Percentiles rank a stretch among this genome's conserved stretches.
Conservation (phyloP, 1,139 yeast species). For the Martiniozyma asiatica region DNA sequence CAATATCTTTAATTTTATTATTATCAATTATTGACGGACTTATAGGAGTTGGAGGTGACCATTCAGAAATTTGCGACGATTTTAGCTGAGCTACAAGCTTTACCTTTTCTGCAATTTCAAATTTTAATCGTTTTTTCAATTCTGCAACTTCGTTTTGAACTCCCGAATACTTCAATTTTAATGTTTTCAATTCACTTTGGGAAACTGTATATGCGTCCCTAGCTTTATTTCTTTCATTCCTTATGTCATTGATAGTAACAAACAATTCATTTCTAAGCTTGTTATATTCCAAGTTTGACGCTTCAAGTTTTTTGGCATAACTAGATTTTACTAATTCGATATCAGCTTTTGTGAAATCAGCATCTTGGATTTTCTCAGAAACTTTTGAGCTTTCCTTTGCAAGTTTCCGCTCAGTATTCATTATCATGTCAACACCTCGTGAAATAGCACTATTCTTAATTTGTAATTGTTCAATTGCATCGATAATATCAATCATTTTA, state of each 20-base stretch:
- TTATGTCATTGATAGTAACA: constrained; percentile 1
- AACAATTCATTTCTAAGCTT: constrained; percentile 2
- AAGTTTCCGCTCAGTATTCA: constrained; percentile 1
- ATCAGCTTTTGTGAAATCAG: constrained; percentile 11
- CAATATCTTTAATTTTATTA: constrained; percentile 1
- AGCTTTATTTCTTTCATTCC: constrained; percentile 3
- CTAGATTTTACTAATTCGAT: constrained; percentile 9
- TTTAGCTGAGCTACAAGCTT: not conserved
- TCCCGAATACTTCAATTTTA: not conserved
- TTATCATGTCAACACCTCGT: constrained; percentile 2
- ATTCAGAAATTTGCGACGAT: constrained; percentile 1
- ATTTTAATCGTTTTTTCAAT: constrained; percentile 1
- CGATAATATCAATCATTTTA: constrained; percentile 1
- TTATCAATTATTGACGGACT: constrained; percentile 12
- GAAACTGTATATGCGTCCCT: not conserved
- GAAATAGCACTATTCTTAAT: constrained; percentile 1
- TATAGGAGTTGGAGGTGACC: constrained; percentile 19
- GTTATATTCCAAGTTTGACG: constrained; percentile 3
- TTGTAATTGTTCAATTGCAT: constrained; percentile 2
- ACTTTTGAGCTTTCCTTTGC: not conserved
- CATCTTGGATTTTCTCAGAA: constrained; percentile 6
- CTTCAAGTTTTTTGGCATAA: constrained; percentile 8
- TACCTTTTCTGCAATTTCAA: constrained; percentile 3
- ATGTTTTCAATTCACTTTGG: not conserved
- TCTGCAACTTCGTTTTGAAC: constrained; percentile 1